Evolutionary conservation across 140 eudicot species (phyloP).

Genomic region (Flaveria floridana): DNA sequence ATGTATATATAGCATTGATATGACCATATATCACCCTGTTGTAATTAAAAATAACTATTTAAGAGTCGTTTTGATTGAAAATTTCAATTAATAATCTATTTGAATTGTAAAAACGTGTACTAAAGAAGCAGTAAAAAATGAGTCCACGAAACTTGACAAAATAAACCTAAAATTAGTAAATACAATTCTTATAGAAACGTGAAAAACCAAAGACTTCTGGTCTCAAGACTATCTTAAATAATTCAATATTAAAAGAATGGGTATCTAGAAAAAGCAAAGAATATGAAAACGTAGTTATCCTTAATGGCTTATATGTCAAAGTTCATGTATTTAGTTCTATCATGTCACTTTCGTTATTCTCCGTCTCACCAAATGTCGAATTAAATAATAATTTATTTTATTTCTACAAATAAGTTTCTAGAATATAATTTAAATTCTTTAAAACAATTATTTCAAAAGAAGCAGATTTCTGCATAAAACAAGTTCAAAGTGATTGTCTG

Average conservation of each 20-base stretch:
- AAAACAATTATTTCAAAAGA: neutral
- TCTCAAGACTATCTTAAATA: neutral
- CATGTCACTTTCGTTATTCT: conserved; percentile 24
- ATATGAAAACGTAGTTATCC: conserved; percentile 23
- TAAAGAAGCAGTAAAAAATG: neutral
- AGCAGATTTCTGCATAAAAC: neutral
- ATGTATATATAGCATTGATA: too few species aligned
- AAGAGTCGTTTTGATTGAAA: too few species aligned
- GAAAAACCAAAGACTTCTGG: conserved; percentile 12
- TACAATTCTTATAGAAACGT: conserved; percentile 8
- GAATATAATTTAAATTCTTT: too few species aligned
- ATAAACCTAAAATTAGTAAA: conserved; percentile 4
- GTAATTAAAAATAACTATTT: too few species aligned
- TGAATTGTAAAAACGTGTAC: neutral
- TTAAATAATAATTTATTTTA: neutral
- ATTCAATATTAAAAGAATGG: neutral
- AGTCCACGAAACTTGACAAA: conserved; percentile 10
- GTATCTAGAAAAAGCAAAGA: conserved; percentile 1
- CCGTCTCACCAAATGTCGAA: conserved; percentile 5
- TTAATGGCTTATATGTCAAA: conserved; percentile 23
- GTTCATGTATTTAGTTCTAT: conserved; percentile 32
- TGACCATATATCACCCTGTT: too few species aligned
- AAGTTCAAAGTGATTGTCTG: too few species aligned
- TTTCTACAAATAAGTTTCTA: neutral
- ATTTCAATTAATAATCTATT: neutral